Conservation (phyloP, 2,329 filamentous ascomycete genomes). For the Fusarium fracticaudum region DNA sequence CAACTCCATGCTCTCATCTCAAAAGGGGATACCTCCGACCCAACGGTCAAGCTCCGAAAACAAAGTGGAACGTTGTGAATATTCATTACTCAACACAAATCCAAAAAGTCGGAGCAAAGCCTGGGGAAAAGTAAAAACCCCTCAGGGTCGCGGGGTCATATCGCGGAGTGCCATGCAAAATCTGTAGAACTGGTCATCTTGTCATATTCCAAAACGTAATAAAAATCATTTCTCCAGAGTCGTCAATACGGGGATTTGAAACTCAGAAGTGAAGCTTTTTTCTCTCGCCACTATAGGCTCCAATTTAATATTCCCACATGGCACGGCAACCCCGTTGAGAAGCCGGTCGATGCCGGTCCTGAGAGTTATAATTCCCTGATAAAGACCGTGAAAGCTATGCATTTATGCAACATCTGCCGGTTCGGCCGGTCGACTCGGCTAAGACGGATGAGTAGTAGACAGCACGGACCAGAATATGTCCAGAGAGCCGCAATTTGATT, state of each 20-base stretch:
- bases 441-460: constrained; percentile 31
- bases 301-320: constrained; percentile 24
- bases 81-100: constrained; percentile 24
- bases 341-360: constrained; percentile 35
- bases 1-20: neutral
- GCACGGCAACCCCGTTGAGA: constrained; percentile 9
- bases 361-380: neutral
- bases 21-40: neutral
- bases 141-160: constrained; percentile 22
- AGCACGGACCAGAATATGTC: constrained; percentile 27
- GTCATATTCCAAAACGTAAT: constrained; percentile 31
- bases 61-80: neutral
- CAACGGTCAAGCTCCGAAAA: neutral
- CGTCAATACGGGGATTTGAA: constrained; percentile 12
- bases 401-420: constrained; percentile 5
- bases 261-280: constrained; percentile 8
- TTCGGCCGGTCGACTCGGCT: constrained; percentile 31
- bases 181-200: neutral
- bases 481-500: constrained; percentile 23
- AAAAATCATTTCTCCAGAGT: constrained; percentile 18
- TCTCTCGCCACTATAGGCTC: constrained; percentile 18
- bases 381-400: neutral
- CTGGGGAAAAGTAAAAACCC: constrained; percentile 18
- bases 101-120: neutral
- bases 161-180: constrained; percentile 12